Base-by-base conservation (phyloP, 768 basidiomycete genomes). In the Peribolospora kevripleyi region DNA sequence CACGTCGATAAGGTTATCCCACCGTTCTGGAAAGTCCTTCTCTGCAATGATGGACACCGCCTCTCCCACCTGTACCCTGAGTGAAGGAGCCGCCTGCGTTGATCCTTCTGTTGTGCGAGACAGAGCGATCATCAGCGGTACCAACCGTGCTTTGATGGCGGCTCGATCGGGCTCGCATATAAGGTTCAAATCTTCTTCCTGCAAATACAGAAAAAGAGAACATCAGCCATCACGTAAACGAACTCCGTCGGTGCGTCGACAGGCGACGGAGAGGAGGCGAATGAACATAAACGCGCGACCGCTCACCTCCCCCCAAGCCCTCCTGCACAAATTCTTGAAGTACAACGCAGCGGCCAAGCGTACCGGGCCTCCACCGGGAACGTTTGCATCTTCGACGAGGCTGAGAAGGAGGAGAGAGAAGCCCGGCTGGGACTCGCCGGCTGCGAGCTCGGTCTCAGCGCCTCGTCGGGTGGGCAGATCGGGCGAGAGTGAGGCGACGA, bases 1-100 rank as follows among this genome's bases (percentile, higher is more conserved):
- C 67, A 93, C 90, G 70, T 87, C 82, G 62, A 93, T 79, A 57
- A 97, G 75, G 69, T 82, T 78, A 13, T 76, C 73, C 93, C 93
- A 98, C 60, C 76, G 76, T 11, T 71, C 67, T 7, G 93, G 93
- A 65, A 97, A 98, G 70, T 98, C 93, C 37, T 80, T 73, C 60
- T 81, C 78, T 10, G 93, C 90, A 64, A 97, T 82, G 61, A 90
- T 75, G 6, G 88, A 80, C 41, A 97, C 81, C 7, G 87, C 77
- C 69, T 98, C 90, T 11, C 87, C 90, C 42, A 97, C 76, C 68
- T 97, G 88, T 1, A 80, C 77, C 56, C 70, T 70, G 38, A 70
- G 59, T 25, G 25, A 25, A 25, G 25, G 25, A 25, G 25, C 25
- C 25, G 25, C 25, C 25, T 25, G 25, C 25, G 25, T 25, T 25